Conservation (phyloP, 768 basidiomycete genomes). For the Tricholoma terreum region DNA sequence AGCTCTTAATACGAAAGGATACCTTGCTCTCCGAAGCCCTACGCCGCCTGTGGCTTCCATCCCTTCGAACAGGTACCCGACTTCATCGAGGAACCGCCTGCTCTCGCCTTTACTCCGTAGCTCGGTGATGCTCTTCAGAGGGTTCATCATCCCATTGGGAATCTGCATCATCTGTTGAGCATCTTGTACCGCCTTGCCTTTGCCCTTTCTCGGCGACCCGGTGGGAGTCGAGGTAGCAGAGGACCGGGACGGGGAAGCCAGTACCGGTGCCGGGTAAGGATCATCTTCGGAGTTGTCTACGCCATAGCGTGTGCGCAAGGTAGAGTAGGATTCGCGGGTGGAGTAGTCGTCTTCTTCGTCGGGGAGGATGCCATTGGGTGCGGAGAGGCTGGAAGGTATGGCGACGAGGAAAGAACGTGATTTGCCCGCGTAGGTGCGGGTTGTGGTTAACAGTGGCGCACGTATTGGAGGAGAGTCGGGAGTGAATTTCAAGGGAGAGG, state of each 20-base stretch:
- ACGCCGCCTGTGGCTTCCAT: slow-evolving; percentile 51
- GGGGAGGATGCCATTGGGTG: slow-evolving; percentile 19
- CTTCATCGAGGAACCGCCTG: slow-evolving; percentile 76
- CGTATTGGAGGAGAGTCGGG: slow-evolving; percentile 24
- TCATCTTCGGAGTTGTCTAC: slow-evolving; percentile 80
- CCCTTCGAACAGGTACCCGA: slow-evolving; percentile 84
- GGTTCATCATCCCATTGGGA: slow-evolving; percentile 65
- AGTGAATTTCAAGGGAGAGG: slow-evolving; percentile 24
- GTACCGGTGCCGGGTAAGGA: slow-evolving; percentile 34
- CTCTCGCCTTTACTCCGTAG: slow-evolving; percentile 78
- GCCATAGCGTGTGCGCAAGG: slow-evolving; percentile 75
- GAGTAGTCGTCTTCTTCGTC: slow-evolving; percentile 49
- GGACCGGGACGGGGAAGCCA: slow-evolving; percentile 31
- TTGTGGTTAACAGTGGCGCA: slow-evolving; percentile 32
- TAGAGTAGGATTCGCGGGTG: slow-evolving; percentile 70
- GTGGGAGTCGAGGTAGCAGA: slow-evolving; percentile 31
- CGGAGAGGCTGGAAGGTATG: slow-evolving; percentile 35
- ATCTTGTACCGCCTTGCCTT: slow-evolving; percentile 27
- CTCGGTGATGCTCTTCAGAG: slow-evolving; percentile 77
- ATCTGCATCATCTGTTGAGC: slow-evolving; percentile 22
- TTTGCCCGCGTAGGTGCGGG: slow-evolving; percentile 70
- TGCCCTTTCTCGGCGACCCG: slow-evolving; percentile 37
- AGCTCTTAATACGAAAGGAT: not conserved
- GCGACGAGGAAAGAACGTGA: slow-evolving; percentile 80
- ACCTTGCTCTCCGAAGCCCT: slow-evolving; percentile 70